Percentiles rank a stretch among this genome's conserved stretches.
phyloP scores from a whole-genome alignment of 106 monocot genomes.

The Agapanthus africanus region DNA sequence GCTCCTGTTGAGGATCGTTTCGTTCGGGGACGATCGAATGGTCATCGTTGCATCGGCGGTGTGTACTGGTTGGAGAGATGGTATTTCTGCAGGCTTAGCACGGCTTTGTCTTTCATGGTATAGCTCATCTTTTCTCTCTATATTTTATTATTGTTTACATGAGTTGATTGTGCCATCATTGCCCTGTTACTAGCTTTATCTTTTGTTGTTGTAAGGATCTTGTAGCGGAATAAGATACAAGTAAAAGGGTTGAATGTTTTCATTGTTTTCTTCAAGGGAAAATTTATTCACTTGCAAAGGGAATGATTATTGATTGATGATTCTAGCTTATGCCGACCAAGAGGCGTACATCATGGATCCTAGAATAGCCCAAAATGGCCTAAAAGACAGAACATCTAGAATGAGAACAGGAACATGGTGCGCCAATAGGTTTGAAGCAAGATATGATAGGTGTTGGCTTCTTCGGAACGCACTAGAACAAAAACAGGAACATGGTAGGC shows the following conservation, averaged over 20 bases:
- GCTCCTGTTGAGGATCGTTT: constrained; percentile 58
- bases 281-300: neutral
- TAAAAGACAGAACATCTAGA: no score
- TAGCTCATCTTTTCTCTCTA: neutral
- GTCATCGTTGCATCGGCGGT: constrained; percentile 63
- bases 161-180: neutral
- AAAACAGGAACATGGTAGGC: no score
- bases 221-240: neutral
- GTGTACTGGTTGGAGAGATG: constrained; percentile 88
- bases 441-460: no score
- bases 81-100: constrained; percentile 47
- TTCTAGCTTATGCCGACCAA: neutral
- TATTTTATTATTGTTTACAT: neutral
- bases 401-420: no score
- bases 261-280: neutral
- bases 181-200: neutral
- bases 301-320: neutral
- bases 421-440: no score
- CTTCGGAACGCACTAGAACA: no score
- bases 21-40: constrained; percentile 51
- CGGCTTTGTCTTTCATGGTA: constrained; percentile 80
- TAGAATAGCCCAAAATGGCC: no score
- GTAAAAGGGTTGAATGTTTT: neutral
- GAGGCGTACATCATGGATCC: neutral
- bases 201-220: neutral